These are phyloP conservation scores for Saturnispora quitensis DNA, from an alignment of 805 yeast genomes.

Conservation along the genomic window DNA sequence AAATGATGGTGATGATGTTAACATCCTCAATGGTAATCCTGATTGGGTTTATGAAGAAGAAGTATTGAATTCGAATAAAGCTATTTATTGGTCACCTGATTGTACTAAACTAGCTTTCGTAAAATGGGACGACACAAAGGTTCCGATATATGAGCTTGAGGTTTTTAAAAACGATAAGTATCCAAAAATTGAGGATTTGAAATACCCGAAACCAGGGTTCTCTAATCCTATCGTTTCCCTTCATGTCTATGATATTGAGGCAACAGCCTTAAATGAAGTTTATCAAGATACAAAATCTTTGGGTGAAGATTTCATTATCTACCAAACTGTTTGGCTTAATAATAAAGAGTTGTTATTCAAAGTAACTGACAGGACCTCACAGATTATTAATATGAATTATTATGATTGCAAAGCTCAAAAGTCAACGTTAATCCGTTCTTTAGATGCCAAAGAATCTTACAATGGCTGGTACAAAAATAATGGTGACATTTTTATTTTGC, in stretches of 20 bases:
- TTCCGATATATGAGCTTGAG: slow-evolving; percentile 43
- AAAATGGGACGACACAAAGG: slow-evolving; percentile 50
- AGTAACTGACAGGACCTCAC: slow-evolving; percentile 55
- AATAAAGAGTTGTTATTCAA: slow-evolving; percentile 43
- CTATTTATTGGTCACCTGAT: slow-evolving; percentile 69
- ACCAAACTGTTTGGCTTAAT: slow-evolving; percentile 55
- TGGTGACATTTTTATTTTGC: slow-evolving; percentile 31
- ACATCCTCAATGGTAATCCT: slow-evolving; percentile 57
- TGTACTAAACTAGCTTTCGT: slow-evolving; percentile 48
- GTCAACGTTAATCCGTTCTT: slow-evolving; percentile 33
- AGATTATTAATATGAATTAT: slow-evolving; percentile 40
- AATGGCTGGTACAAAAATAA: slow-evolving; percentile 46
- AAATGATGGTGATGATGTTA: slow-evolving; percentile 37
- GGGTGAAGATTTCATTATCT: slow-evolving; percentile 44
- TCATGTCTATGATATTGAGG: slow-evolving; percentile 31
- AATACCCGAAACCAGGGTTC: slow-evolving; percentile 70
- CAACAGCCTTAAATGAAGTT: slow-evolving; percentile 19
- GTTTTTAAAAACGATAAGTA: slow-evolving; percentile 39
- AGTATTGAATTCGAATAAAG: slow-evolving; percentile 46
- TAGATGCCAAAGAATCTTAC: slow-evolving; percentile 34
- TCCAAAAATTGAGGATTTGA: slow-evolving; percentile 38
- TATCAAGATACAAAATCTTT: slow-evolving; percentile 14
- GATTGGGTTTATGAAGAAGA: slow-evolving; percentile 88
- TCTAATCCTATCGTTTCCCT: slow-evolving; percentile 48
- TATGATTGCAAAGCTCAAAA: slow-evolving; percentile 27